Evolutionary conservation across 805 yeast species (phyloP).

Genomic region (Candida insectalens): DNA sequence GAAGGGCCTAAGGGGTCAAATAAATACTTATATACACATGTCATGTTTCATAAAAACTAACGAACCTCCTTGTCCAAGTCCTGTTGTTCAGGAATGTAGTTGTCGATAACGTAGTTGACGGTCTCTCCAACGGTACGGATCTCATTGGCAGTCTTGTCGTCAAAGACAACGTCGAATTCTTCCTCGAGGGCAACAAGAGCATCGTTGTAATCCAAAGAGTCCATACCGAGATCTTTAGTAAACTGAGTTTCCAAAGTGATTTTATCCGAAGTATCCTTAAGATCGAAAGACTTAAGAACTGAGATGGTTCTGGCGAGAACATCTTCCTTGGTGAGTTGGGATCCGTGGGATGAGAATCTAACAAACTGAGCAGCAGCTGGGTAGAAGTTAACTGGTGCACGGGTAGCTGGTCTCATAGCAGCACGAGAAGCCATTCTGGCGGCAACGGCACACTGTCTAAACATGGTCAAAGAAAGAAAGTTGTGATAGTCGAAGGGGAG

Average conservation of each 20-base stretch:
- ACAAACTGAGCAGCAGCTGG: neutral
- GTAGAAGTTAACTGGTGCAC: conserved; percentile 8
- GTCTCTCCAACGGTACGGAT: conserved; percentile 54
- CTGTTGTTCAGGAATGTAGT: conserved; percentile 25
- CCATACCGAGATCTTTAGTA: conserved; percentile 73
- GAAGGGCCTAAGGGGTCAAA: neutral
- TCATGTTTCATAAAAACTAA: conserved; percentile 11
- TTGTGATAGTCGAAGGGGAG: no score
- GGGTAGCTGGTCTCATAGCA: conserved; percentile 3
- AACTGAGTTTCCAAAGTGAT: conserved; percentile 35
- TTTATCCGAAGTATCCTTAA: conserved; percentile 17
- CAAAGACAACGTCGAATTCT: conserved; percentile 47
- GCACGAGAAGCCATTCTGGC: conserved; percentile 4
- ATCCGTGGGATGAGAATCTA: conserved; percentile 33
- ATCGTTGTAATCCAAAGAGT: conserved; percentile 91
- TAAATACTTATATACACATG: neutral
- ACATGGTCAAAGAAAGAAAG: conserved; percentile 7
- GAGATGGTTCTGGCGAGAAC: conserved; percentile 75
- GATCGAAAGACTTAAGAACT: conserved; percentile 53
- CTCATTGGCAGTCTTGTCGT: conserved; percentile 41
- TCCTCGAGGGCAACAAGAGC: conserved; percentile 95
- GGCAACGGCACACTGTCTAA: conserved; percentile 15
- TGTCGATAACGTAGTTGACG: conserved; percentile 39
- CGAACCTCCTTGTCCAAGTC: conserved; percentile 27
- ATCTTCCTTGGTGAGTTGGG: conserved; percentile 65